Conservation (phyloP, 2,329 filamentous ascomycete species). For the Colletotrichum scovillei region DNA sequence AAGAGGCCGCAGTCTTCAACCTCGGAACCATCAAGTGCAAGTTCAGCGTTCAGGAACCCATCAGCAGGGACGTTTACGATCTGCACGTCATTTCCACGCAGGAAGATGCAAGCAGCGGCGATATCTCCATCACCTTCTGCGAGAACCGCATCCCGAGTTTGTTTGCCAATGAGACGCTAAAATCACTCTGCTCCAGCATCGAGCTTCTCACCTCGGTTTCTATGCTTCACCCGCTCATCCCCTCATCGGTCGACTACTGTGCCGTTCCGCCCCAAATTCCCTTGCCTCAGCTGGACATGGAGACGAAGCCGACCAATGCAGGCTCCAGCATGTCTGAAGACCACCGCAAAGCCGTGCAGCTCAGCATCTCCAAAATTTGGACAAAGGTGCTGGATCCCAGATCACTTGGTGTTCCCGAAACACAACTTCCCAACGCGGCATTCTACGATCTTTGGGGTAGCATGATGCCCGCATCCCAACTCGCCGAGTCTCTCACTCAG, state of each 20-base stretch:
- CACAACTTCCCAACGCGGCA: slow-evolving; percentile 55
- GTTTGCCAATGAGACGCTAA: slow-evolving; percentile 58
- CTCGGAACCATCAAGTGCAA: slow-evolving; percentile 59
- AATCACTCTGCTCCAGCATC: slow-evolving; percentile 58
- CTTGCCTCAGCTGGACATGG: slow-evolving; percentile 43
- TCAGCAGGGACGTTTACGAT: slow-evolving; percentile 55
- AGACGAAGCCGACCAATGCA: slow-evolving; percentile 39
- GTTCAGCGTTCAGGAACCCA: slow-evolving; percentile 54
- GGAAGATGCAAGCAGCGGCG: slow-evolving; percentile 48
- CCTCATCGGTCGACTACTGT: slow-evolving; percentile 55
- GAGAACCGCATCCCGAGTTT: slow-evolving; percentile 53
- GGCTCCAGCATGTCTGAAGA: slow-evolving; percentile 49
- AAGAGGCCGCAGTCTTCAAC: slow-evolving; percentile 53
- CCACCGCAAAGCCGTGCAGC: slow-evolving; percentile 54
- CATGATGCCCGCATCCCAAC: slow-evolving; percentile 59
- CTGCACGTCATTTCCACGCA: slow-evolving; percentile 57
- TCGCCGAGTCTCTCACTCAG: slow-evolving; percentile 57
- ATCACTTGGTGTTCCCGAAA: slow-evolving; percentile 51
- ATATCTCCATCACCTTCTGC: slow-evolving; percentile 58
- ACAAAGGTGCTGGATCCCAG: slow-evolving; percentile 54
- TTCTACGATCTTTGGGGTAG: slow-evolving; percentile 65
- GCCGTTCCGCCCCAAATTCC: slow-evolving; percentile 54
- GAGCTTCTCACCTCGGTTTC: slow-evolving; percentile 58
- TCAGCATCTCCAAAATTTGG: slow-evolving; percentile 57
- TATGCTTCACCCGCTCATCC: slow-evolving; percentile 58